Base-by-base conservation (phyloP, 2,329 filamentous ascomycete species). In the Colletotrichum sp. region DNA sequence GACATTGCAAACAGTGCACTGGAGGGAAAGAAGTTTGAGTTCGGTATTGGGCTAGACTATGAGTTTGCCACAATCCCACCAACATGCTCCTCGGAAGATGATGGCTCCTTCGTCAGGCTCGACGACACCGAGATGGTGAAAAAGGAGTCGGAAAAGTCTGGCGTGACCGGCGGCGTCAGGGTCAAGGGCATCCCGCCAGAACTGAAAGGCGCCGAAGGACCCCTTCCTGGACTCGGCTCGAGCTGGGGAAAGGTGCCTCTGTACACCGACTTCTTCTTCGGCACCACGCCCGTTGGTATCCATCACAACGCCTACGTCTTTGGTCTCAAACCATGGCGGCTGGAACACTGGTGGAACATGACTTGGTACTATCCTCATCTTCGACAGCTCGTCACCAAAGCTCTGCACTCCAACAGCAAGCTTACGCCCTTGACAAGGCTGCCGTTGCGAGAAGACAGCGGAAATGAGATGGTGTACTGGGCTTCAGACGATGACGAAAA, bases 11-110 rank as follows among this genome's bases (percentile, higher is more conserved):
- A 80, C 15, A 80, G 78, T 0, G 81, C 83, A 6, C 64, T 84
- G 13, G 44, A 72, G 2, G 83, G 83, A 2, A 59, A 72, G 32
- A 60, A 16, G 34, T 85, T 86, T 61, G 84, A 86, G 60, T 86
- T 84, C 25, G 83, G 84, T 8, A 86, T 86, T 27, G 84, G 84
- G 1, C 76, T 86, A 6, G 84, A 85, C 71, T 84, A 85, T 81
- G 82, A 81, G 78, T 85, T 83, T 68, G 81, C 80, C 61, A 85
- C 84, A 2, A 83, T 83, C 13, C 82, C 82, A 9, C 82, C 83
- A 3, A 85, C 82, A 5, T 84, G 83, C 77, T 85, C 83, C 1
- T 80, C 84, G 12, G 82, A 85, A 64, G 83, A 85, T 52, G 83
- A 85, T 68, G 83, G 83, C 7, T 80, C 73, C 55, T 86, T 86